Evolutionary conservation across 1,284 basidiomycete species (phyloP), one percentile per base, ranked within the genome.

Genomic region (Fereydounia khargensis): DNA sequence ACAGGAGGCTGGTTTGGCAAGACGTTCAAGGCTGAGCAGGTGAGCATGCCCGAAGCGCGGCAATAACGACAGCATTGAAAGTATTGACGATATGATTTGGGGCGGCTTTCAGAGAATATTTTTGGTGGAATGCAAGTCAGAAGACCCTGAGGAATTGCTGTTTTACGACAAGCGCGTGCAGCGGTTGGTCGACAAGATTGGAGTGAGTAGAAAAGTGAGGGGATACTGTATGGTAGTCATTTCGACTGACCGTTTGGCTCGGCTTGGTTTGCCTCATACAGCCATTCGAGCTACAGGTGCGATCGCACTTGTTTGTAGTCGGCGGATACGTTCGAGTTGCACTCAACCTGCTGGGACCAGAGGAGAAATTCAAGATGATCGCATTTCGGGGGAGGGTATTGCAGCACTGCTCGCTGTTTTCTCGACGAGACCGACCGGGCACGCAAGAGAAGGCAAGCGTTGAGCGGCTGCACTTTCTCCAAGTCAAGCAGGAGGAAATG

Each of bases 321-420:
- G 54, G 54, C 13, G 54, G 54, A 8, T 57, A 57, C 13, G 41
- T 57, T 13, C 43, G 47, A 9, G 44, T 48, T 21, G 50, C 35
- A 23, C 27, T 57, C 22, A 48, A 51, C 20, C 41, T 57, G 21
- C 45, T 57, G 11, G 39, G 44, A 21, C 44, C 47, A 13, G 41
- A 47, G 21, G 44, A 51, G 3, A 41, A 44, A 1, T 41, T 57
- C 10, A 31, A 11, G 14, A 38, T 43, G 8, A 48, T 57, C 7
- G 54, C 40, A 0, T 19, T 47, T 1, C 40, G 54, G 14, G 54
- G 32, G 9, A 40, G n/a, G 11, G 32, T 57, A 14, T 43, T 40
- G 33, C 36, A 36, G 31, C 32, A 42, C 2, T 24, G 43, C 8
- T 44, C 44, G 24, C 17, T 57, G n/a, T 17, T 23, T 1, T 57